Percentiles rank a stretch among this genome's conserved stretches.
These are phyloP conservation scores for Fusarium pseudonygamai DNA, from an alignment of 2,329 filamentous ascomycete genomes.

Conservation along the genomic window DNA sequence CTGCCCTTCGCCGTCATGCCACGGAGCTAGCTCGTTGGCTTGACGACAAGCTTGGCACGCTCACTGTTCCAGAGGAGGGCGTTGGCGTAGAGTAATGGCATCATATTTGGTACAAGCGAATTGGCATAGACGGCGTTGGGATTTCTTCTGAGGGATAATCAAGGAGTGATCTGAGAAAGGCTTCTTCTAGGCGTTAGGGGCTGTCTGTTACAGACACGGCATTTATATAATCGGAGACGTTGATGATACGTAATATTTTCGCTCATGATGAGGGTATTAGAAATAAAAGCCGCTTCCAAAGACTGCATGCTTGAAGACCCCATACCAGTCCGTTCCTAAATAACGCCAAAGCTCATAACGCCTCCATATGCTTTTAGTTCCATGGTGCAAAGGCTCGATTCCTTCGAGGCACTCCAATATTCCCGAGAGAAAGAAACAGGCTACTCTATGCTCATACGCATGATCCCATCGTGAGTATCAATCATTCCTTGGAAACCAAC, in stretches of 20 bases:
- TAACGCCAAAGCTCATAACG: constrained; percentile 32
- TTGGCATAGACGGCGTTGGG: constrained; percentile 40
- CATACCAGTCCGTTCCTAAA: constrained; percentile 4
- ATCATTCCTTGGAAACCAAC: constrained; percentile 92
- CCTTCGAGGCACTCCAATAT: background rate
- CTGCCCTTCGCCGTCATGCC: constrained; percentile 64
- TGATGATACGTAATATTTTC: constrained; percentile 13
- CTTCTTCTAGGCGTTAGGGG: constrained; percentile 37
- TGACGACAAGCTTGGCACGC: constrained; percentile 66
- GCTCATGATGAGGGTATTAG: constrained; percentile 23
- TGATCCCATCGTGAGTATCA: constrained; percentile 93
- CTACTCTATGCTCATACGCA: constrained; percentile 96
- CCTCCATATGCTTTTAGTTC: constrained; percentile 31
- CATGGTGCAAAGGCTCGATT: background rate
- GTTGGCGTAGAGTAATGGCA: constrained; percentile 49
- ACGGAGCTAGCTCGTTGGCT: constrained; percentile 68
- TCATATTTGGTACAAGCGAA: constrained; percentile 13
- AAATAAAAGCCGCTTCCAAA: constrained; percentile 24
- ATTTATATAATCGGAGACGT: constrained; percentile 24
- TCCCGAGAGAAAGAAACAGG: background rate
- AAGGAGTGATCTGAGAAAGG: background rate
- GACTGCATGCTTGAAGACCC: constrained; percentile 16
- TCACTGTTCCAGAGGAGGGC: constrained; percentile 64
- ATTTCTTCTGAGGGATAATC: constrained; percentile 21
- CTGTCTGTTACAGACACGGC: constrained; percentile 34